phyloP scores from a whole-genome alignment of 2,329 filamentous ascomycete genomes.

The Trichoderma arundinaceum region DNA sequence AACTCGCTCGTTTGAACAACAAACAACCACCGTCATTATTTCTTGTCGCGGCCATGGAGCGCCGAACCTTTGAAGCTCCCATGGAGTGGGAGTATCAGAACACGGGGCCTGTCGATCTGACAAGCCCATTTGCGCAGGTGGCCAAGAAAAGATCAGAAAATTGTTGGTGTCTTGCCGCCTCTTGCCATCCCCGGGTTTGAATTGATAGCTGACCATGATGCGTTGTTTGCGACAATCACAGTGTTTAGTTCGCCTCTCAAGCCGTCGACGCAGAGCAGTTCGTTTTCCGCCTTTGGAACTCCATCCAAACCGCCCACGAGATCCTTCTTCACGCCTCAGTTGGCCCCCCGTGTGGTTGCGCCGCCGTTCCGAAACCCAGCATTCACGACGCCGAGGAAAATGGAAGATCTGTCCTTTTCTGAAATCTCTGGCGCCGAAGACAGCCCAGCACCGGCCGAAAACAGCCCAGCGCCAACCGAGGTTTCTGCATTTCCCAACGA shows the following conservation, averaged over 20 bases:
- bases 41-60: conserved; percentile 50
- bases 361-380: conserved; percentile 66
- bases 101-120: conserved; percentile 62
- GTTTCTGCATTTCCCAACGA: conserved; percentile 59
- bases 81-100: conserved; percentile 72
- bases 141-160: conserved; percentile 49
- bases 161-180: conserved; percentile 44
- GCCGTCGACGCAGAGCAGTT: conserved; percentile 42
- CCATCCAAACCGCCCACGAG: conserved; percentile 52
- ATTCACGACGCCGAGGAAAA: conserved; percentile 67
- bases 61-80: conserved; percentile 62
- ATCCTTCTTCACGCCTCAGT: conserved; percentile 54
- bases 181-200: neutral
- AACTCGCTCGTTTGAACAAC: conserved; percentile 8
- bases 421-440: conserved; percentile 64
- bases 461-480: conserved; percentile 65
- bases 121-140: conserved; percentile 65
- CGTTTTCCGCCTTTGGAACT: conserved; percentile 47
- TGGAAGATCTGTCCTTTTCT: conserved; percentile 59
- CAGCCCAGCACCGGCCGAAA: conserved; percentile 66
- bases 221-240: conserved; percentile 31
- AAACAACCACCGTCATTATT: neutral
- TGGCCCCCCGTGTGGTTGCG: conserved; percentile 51
- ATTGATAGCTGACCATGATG: conserved; percentile 9
- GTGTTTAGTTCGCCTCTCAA: conserved; percentile 50